Conservation (phyloP, 495 filamentous ascomycete genomes). For the Astrocystis sublimbata region DNA sequence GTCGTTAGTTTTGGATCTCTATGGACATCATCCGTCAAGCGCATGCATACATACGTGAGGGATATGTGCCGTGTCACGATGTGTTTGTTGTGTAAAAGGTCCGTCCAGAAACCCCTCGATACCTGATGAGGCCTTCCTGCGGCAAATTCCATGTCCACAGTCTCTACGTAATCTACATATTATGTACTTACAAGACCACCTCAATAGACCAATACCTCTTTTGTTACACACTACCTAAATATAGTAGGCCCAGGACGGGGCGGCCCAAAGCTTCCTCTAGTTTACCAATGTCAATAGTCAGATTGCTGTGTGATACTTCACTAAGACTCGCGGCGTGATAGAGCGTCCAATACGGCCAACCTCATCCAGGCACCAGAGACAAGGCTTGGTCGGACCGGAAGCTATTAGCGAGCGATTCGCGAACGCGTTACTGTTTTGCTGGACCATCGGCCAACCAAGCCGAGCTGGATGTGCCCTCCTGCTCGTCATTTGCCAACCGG, state of each 20-base stretch:
- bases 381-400: background rate
- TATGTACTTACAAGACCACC: too few species aligned
- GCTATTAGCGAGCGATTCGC: slow-evolving; percentile 5
- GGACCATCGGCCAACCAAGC: background rate
- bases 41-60: background rate
- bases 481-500: background rate
- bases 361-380: slow-evolving; percentile 2
- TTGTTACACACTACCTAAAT: background rate
- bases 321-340: background rate
- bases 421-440: background rate
- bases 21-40: background rate
- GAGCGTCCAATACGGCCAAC: background rate
- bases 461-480: too few species aligned
- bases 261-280: background rate
- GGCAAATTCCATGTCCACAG: background rate
- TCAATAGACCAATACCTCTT: background rate
- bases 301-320: background rate
- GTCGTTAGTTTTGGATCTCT: background rate
- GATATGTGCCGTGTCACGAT: background rate
- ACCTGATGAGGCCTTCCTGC: background rate
- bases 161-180: background rate
- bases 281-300: background rate
- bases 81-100: background rate
- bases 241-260: background rate
- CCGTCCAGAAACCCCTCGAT: too few species aligned